Conservation (phyloP, 164 flowering plant genomes). For the Liquidambar formosana region DNA sequence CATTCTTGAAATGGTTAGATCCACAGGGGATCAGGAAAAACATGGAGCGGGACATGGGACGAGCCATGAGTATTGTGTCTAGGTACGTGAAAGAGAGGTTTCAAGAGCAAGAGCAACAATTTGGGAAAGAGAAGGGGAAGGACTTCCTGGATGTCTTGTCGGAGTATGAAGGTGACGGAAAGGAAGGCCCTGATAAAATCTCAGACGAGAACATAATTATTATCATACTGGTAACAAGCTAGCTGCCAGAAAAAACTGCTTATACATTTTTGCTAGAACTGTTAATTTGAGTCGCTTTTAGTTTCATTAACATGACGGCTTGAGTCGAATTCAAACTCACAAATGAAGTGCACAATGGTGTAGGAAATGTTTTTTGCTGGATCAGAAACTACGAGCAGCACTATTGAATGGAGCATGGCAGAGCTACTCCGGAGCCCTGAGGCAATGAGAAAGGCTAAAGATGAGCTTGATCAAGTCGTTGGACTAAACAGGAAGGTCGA, state of each 20-base stretch:
- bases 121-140: neutral
- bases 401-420: conserved; percentile 29
- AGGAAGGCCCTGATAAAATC: conserved; percentile 13
- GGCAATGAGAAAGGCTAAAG: conserved; percentile 14
- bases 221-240: conserved; percentile 18
- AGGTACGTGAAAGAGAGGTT: conserved; percentile 16
- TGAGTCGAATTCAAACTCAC: no score
- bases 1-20: conserved; percentile 21
- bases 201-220: conserved; percentile 4
- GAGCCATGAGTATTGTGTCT: conserved; percentile 13
- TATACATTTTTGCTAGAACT: no score
- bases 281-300: no score
- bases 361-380: conserved; percentile 24
- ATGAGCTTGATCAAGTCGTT: conserved; percentile 24
- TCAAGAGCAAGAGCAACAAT: neutral
- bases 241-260: no score
- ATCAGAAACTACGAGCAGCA: conserved; percentile 27
- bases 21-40: conserved; percentile 21
- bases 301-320: no score
- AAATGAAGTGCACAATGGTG: neutral
- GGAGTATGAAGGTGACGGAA: conserved; percentile 12
- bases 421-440: conserved; percentile 24
- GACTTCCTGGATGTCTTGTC: conserved; percentile 11
- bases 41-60: conserved; percentile 9
- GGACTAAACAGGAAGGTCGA: conserved; percentile 19